These are phyloP conservation scores for Aureobasidium sp. DNA, from an alignment of 2,329 filamentous ascomycete species.

Conservation along the genomic window DNA sequence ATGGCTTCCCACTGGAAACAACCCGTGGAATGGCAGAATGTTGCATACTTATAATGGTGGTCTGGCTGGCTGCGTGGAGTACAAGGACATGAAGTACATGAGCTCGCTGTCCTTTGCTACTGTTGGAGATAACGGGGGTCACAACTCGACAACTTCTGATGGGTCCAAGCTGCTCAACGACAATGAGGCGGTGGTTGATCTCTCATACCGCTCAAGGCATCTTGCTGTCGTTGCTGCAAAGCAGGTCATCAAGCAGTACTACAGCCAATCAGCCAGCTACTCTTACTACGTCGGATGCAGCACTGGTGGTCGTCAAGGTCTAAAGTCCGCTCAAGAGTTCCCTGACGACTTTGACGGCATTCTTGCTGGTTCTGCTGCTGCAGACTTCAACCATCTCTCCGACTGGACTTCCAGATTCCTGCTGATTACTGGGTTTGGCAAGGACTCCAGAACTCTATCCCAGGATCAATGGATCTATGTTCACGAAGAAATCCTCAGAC, in stretches of 20 bases:
- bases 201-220: conserved; percentile 26
- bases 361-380: conserved; percentile 32
- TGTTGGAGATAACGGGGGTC: conserved; percentile 27
- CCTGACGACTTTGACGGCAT: conserved; percentile 42
- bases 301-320: conserved; percentile 40
- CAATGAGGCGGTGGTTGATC: conserved; percentile 25
- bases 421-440: conserved; percentile 31
- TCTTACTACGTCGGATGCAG: conserved; percentile 42
- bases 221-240: conserved; percentile 26
- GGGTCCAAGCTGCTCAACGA: conserved; percentile 23
- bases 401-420: conserved; percentile 38
- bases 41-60: conserved; percentile 29
- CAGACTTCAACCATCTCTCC: conserved; percentile 36
- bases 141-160: conserved; percentile 23
- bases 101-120: conserved; percentile 24
- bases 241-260: conserved; percentile 29
- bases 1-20: conserved; percentile 30
- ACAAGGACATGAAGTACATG: conserved; percentile 25
- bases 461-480: conserved; percentile 34
- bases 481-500: conserved; percentile 35
- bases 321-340: conserved; percentile 37
- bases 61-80: conserved; percentile 26
- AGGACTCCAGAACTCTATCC: conserved; percentile 34
- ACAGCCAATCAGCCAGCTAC: conserved; percentile 30
- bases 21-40: conserved; percentile 16